Conservation (phyloP, 2,329 filamentous ascomycete species). For the Monilinia vaccinii-corymbosi region DNA sequence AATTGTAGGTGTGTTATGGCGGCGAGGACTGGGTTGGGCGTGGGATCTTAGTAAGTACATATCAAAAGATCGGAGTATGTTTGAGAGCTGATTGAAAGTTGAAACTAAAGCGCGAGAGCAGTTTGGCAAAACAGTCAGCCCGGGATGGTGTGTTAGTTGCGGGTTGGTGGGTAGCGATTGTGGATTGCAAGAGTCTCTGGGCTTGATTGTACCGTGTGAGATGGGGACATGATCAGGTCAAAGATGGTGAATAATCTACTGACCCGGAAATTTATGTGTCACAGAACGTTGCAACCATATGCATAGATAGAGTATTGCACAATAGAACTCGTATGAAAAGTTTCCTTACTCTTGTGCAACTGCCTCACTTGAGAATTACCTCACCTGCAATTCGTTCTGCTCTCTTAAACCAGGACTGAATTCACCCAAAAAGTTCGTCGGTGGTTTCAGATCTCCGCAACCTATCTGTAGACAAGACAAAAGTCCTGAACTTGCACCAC, state of each 20-base stretch:
- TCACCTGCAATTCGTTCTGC: not conserved
- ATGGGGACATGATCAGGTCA: not conserved
- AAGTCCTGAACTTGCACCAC: not conserved
- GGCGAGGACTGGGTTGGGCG: not conserved
- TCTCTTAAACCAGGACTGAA: not conserved
- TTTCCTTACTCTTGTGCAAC: not conserved
- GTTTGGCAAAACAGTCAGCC: not conserved
- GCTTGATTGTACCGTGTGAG: not conserved
- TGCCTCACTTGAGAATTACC: not conserved
- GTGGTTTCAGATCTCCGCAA: not conserved
- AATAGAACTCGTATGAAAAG: not conserved
- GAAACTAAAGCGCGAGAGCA: too few species aligned
- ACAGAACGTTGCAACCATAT: not conserved
- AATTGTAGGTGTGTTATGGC: not conserved
- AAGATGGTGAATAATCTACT: not conserved
- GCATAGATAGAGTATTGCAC: not conserved
- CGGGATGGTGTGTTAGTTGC: not conserved
- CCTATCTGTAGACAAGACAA: not conserved
- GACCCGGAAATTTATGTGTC: not conserved
- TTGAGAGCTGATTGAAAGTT: too few species aligned
- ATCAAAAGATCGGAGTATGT: not conserved
- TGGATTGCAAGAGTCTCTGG: not conserved
- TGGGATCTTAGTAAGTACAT: not conserved
- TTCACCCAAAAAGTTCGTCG: not conserved
- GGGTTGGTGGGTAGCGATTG: not conserved